Conservation (phyloP, 2,329 filamentous ascomycete species). For the Camillea tinctor region DNA sequence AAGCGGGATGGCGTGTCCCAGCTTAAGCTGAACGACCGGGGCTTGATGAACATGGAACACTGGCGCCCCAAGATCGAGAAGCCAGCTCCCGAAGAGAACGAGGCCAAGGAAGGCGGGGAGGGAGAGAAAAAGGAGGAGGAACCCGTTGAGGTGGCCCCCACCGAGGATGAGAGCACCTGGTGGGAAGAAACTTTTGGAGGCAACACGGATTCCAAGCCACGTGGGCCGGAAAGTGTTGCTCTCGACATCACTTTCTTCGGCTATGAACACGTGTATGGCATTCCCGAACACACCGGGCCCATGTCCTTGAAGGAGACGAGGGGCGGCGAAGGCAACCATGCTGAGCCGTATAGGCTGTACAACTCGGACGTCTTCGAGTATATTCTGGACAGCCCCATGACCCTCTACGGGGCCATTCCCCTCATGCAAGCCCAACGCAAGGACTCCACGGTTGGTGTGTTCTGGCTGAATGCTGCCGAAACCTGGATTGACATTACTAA, state of each 20-base stretch:
- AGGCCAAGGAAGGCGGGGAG: slow-evolving; percentile 51
- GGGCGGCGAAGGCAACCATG: slow-evolving; percentile 80
- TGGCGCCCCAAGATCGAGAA: slow-evolving; percentile 85
- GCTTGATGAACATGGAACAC: slow-evolving; percentile 89
- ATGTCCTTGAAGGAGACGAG: slow-evolving; percentile 87
- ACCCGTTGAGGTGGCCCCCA: slow-evolving; percentile 37
- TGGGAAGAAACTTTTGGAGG: slow-evolving; percentile 97
- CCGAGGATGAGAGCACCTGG: slow-evolving; percentile 84
- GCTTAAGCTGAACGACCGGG: slow-evolving; percentile 86
- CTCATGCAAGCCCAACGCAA: slow-evolving; percentile 97
- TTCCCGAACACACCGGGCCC: slow-evolving; percentile 88
- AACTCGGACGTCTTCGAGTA: slow-evolving; percentile 99
- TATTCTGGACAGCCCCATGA: slow-evolving; percentile 96
- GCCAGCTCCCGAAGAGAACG: slow-evolving; percentile 47
- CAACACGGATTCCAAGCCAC: slow-evolving; percentile 93
- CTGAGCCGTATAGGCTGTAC: slow-evolving; percentile 90
- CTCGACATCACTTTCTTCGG: slow-evolving; percentile 90
- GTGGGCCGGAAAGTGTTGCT: slow-evolving; percentile 86
- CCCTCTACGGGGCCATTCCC: slow-evolving; percentile 93
- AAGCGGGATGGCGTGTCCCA: slow-evolving; percentile 78
- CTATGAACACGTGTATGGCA: slow-evolving; percentile 90
- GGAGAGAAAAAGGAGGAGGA: slow-evolving; percentile 44
- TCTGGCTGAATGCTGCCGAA: slow-evolving; percentile 96
- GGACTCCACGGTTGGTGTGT: slow-evolving; percentile 89
- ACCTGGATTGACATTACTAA: slow-evolving; percentile 97